phyloP scores from a whole-genome alignment of 1,284 basidiomycete species.

The Termitomyces sp. region DNA sequence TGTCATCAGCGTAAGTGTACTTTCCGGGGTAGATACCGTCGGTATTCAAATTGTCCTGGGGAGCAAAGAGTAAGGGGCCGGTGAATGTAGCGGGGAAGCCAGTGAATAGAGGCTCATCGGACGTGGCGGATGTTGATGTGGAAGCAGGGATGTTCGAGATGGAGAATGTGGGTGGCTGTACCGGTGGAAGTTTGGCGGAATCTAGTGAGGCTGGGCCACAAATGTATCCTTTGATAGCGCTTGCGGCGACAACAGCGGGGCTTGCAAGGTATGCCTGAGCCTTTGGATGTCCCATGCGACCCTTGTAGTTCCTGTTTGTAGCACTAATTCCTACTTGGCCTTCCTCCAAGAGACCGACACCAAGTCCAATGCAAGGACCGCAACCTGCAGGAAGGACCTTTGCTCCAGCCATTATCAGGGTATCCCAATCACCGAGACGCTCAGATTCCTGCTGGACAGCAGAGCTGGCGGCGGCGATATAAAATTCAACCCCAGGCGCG shows the following conservation, averaged over 20 bases:
- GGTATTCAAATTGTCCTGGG: slow-evolving; percentile 97
- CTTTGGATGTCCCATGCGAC: slow-evolving; percentile 94
- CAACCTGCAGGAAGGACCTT: slow-evolving; percentile 93
- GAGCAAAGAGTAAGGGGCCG: slow-evolving; percentile 86
- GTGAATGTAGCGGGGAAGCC: slow-evolving; percentile 83
- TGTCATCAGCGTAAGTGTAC: slow-evolving; percentile 99
- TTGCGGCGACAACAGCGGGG: slow-evolving; percentile 95
- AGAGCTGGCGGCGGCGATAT: slow-evolving; percentile 93
- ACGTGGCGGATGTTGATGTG: slow-evolving; percentile 23
- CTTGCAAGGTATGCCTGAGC: slow-evolving; percentile 95
- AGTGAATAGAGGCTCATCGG: slow-evolving; percentile 60
- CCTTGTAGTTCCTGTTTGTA: slow-evolving; percentile 99
- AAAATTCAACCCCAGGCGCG: slow-evolving; percentile 91
- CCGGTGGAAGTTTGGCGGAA: slow-evolving; percentile 46
- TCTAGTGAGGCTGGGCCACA: slow-evolving; percentile 77
- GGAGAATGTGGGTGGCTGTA: slow-evolving; percentile 56
- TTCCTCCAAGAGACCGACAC: slow-evolving; percentile 88
- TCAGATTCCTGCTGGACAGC: slow-evolving; percentile 91
- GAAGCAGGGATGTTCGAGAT: slow-evolving; percentile 36
- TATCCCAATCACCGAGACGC: slow-evolving; percentile 82
- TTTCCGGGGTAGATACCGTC: slow-evolving; percentile 99
- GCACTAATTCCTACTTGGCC: slow-evolving; percentile 96
- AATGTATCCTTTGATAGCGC: slow-evolving; percentile 89
- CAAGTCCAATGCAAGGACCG: slow-evolving; percentile 96
- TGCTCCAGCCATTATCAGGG: slow-evolving; percentile 82